Conservation (phyloP, 2,329 filamentous ascomycete genomes). For the Leptographium lundbergii region DNA sequence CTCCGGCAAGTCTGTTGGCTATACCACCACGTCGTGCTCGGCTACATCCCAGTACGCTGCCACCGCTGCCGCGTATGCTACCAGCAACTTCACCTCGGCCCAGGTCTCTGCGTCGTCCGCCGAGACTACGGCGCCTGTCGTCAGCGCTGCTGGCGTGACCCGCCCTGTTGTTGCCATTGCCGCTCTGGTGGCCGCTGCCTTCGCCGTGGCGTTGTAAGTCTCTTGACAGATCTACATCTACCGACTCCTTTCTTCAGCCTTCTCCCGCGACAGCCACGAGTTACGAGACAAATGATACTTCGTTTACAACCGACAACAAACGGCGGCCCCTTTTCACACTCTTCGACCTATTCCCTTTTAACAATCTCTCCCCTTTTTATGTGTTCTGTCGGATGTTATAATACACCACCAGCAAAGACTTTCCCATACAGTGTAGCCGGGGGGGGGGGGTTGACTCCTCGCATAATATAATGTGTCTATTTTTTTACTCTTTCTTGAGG, state of each 20-base stretch:
- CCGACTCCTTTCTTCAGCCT: not conserved
- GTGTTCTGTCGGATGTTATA: conserved; percentile 11
- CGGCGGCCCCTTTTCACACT: not conserved
- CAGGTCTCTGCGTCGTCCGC: conserved; percentile 1
- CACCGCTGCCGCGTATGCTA: not conserved
- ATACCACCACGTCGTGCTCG: conserved; percentile 2
- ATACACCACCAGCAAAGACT: not conserved
- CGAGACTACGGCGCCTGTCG: conserved; percentile 14
- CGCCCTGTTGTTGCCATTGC: conserved; percentile 19
- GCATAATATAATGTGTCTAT: not conserved
- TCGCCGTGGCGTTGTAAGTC: conserved; percentile 12
- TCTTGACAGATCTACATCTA: too few species aligned
- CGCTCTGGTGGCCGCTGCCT: conserved; percentile 19
- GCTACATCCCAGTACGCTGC: conserved; percentile 3
- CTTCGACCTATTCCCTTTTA: not conserved
- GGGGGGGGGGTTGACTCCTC: not conserved
- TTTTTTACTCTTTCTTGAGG: not conserved
- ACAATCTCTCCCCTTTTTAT: not conserved
- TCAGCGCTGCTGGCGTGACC: conserved; percentile 18
- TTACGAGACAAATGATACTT: conserved; percentile 11
- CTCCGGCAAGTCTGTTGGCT: conserved; percentile 10
- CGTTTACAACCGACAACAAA: conserved; percentile 2
- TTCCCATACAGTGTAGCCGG: conserved; percentile 6
- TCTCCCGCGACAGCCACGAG: conserved; percentile 9
- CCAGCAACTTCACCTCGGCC: conserved; percentile 8